Conservation (phyloP, 202 grass and related monocot genomes). For the Musa balbisiana region DNA sequence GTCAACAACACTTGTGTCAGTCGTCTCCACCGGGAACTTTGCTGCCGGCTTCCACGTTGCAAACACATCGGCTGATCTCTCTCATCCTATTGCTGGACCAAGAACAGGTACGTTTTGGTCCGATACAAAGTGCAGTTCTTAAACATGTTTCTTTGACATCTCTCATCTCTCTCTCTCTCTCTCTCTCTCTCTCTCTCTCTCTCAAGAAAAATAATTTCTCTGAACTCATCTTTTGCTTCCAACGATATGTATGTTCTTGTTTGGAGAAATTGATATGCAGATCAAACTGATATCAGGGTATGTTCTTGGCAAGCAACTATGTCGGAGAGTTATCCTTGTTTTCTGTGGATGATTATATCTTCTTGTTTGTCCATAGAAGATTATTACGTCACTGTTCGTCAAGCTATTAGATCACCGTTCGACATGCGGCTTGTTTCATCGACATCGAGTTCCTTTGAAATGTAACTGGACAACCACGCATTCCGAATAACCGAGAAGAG, state of each 20-base stretch:
- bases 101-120: conserved; percentile 22
- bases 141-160: not conserved
- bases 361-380: not conserved
- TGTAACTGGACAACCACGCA: conserved; percentile 26
- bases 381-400: too few relatives aligned
- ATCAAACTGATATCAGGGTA: conserved; percentile 30
- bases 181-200: too few relatives aligned
- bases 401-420: not conserved
- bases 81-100: conserved; percentile 29
- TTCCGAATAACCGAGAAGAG: conserved; percentile 33
- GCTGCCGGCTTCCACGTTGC: conserved; percentile 27
- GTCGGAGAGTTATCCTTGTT: conserved; percentile 1
- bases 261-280: conserved; percentile 28
- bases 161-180: too few relatives aligned
- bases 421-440: conserved; percentile 13
- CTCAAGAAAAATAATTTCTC: not conserved
- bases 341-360: not conserved
- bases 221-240: conserved; percentile 24
- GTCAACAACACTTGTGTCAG: conserved; percentile 7
- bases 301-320: conserved; percentile 28
- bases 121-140: not conserved
- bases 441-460: conserved; percentile 36
- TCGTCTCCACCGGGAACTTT: conserved; percentile 30
- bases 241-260: conserved; percentile 28
- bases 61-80: conserved; percentile 18